Percentiles rank a stretch among this genome's conserved stretches.
Evolutionary conservation across 805 yeast genomes (phyloP).

Genomic region (Zygoascus flipseniorum): DNA sequence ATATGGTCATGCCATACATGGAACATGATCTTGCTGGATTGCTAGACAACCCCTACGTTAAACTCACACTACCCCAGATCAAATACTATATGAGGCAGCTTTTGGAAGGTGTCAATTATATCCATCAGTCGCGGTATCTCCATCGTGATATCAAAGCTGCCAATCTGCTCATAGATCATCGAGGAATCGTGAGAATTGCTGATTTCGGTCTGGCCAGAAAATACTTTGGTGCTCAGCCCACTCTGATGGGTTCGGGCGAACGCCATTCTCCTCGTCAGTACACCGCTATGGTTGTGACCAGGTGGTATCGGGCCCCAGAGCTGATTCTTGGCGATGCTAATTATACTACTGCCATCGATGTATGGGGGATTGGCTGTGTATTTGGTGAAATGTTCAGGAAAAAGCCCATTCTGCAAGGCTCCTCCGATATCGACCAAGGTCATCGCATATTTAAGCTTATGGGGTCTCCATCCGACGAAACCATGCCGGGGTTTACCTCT

Average conservation of each 20-base stretch:
- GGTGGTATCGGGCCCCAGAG: constrained; percentile 98
- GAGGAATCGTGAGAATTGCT: constrained; percentile 79
- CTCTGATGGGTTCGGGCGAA: constrained; percentile 32
- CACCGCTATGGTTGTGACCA: constrained; percentile 76
- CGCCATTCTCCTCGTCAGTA: constrained; percentile 30
- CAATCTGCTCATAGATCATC: constrained; percentile 71
- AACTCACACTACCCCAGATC: constrained; percentile 55
- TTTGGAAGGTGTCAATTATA: constrained; percentile 68
- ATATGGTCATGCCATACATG: constrained; percentile 90
- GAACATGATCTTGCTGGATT: constrained; percentile 86
- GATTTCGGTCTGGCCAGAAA: constrained; percentile 91
- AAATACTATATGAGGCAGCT: constrained; percentile 79
- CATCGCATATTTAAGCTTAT: constrained; percentile 68
- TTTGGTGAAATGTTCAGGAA: constrained; percentile 81
- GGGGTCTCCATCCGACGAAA: constrained; percentile 63
- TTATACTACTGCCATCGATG: constrained; percentile 90
- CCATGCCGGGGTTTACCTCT: constrained; percentile 52
- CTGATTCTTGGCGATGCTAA: constrained; percentile 73
- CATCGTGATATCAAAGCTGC: constrained; percentile 97
- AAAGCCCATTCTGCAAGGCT: constrained; percentile 79
- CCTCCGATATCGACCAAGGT: constrained; percentile 82
- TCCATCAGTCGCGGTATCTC: constrained; percentile 52
- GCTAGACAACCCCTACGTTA: constrained; percentile 66
- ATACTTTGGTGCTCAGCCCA: constrained; percentile 56
- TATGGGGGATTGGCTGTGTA: constrained; percentile 97